These are phyloP conservation scores for Papiliotrema nemorosa DNA, from an alignment of 1,284 basidiomycete species.

Conservation along the genomic window DNA sequence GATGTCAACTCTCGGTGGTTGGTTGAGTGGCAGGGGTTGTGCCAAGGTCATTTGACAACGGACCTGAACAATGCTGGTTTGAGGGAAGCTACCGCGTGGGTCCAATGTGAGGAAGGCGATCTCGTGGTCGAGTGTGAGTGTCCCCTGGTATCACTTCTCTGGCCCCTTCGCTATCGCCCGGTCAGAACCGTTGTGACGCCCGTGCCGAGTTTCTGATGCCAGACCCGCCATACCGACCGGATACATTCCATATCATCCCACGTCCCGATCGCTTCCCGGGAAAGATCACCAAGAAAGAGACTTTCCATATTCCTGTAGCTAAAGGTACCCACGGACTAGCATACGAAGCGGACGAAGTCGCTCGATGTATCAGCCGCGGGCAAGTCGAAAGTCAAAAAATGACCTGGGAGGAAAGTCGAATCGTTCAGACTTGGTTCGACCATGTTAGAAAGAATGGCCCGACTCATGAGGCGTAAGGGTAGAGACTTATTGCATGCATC, in stretches of 20 bases:
- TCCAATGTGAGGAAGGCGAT: conserved; percentile 42
- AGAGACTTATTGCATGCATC: too few relatives aligned
- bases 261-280: conserved; percentile 5
- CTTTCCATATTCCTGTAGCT: conserved; percentile 8
- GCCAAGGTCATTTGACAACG: conserved; percentile 31
- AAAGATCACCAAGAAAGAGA: conserved; percentile 7
- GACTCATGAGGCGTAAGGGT: too few relatives aligned
- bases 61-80: conserved; percentile 29
- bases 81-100: conserved; percentile 23
- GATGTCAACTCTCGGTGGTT: conserved; percentile 74
- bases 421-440: conserved; percentile 77
- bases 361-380: conserved; percentile 68
- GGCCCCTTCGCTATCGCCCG: background rate
- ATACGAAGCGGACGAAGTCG: conserved; percentile 62
- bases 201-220: background rate
- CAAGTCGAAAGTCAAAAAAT: conserved; percentile 70
- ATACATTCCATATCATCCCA: conserved; percentile 17
- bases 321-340: conserved; percentile 10
- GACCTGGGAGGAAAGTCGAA: conserved; percentile 68
- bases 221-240: conserved; percentile 14
- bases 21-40: conserved; percentile 60
- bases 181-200: background rate
- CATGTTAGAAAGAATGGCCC: conserved; percentile 56
- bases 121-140: conserved; percentile 40
- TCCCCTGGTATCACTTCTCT: too few relatives aligned